Evolutionary conservation across 2,329 filamentous ascomycete species (phyloP), one percentile per base, ranked within the genome.

Genomic region (Cercospora sesami): DNA sequence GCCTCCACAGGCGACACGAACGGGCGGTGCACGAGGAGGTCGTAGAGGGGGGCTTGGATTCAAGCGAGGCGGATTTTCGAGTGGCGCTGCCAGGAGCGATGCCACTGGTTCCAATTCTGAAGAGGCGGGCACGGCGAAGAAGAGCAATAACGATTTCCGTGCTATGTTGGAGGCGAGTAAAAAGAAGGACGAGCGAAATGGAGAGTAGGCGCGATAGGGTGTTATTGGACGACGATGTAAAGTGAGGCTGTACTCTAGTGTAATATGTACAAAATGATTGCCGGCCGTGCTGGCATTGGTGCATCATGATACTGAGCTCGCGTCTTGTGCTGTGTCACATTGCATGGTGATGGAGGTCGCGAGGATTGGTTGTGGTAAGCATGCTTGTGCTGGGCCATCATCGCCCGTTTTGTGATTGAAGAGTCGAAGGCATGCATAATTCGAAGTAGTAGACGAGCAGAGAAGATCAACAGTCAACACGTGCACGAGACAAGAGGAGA

Each of bases 61-160:
- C 68, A 86, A 85, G 75, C 79, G 83, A 58, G 78, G 79, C 31
- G 73, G 66, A 10, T 67, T 73, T 71, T 75, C 74, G 30, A 73
- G 73, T 57, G 65, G 42, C 21, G 67, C 71, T 55, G 53, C 64
- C 3, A 71, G 63, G 12, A 58, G 59, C 16, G 70, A 64, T 21
- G 73, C 60, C 68, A 76, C 76, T 60, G 77, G 78, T 16, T 36
- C 26, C 30, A 30, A 63, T 71, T 73, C 53, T 68, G 73, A 71
- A 9, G 59, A 62, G 26, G 74, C 73, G 51, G 72, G 74, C 67
- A 74, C 73, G 61, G 75, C 74, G 66, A 77, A 77, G 71, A 88
- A 86, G 79, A 87, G 83, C 73, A 88, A 88, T 74, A 82, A 82
- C 61, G 86, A 87, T 73, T 88, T 88, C 76, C 82, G 85, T 65